Percentiles rank a stretch among this genome's conserved stretches.
These are phyloP conservation scores for Cardamine chenopodiifolia DNA, from an alignment of 345 rosid genomes.

Conservation along the genomic window DNA sequence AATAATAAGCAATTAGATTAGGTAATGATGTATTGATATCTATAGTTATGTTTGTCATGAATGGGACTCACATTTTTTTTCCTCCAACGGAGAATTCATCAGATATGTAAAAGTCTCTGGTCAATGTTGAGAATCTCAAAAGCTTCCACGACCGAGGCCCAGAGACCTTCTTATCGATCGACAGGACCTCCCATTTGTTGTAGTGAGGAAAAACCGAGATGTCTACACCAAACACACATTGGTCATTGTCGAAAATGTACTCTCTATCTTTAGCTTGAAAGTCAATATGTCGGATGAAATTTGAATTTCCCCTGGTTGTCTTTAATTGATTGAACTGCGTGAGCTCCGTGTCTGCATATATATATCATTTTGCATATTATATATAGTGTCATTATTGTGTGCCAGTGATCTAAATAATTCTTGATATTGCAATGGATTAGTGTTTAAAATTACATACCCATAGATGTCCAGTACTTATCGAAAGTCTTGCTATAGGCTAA, in stretches of 20 bases:
- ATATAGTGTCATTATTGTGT: background rate
- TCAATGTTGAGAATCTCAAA: conserved; percentile 3
- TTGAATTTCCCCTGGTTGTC: conserved; percentile 13
- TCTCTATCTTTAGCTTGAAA: background rate
- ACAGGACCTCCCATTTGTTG: conserved; percentile 20
- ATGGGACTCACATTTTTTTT: background rate
- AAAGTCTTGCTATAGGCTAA: background rate
- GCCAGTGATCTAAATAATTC: background rate
- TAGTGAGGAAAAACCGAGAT: conserved; percentile 12
- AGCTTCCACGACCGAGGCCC: conserved; percentile 15
- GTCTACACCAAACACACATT: conserved; percentile 31
- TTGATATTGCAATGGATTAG: no score
- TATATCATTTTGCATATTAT: no score
- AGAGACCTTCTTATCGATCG: background rate
- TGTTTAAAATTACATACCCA: background rate
- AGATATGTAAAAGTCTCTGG: conserved; percentile 7
- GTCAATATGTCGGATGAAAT: background rate
- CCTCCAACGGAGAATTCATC: conserved; percentile 20
- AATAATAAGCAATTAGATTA: no score
- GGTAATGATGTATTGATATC: background rate
- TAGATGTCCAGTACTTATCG: conserved; percentile 11
- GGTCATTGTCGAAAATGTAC: conserved; percentile 18
- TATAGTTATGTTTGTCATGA: background rate
- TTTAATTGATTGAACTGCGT: conserved; percentile 11
- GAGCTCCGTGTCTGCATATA: conserved; percentile 11